phyloP scores from a whole-genome alignment of 257 asterid species.

The Solanum pinnatisectum region DNA sequence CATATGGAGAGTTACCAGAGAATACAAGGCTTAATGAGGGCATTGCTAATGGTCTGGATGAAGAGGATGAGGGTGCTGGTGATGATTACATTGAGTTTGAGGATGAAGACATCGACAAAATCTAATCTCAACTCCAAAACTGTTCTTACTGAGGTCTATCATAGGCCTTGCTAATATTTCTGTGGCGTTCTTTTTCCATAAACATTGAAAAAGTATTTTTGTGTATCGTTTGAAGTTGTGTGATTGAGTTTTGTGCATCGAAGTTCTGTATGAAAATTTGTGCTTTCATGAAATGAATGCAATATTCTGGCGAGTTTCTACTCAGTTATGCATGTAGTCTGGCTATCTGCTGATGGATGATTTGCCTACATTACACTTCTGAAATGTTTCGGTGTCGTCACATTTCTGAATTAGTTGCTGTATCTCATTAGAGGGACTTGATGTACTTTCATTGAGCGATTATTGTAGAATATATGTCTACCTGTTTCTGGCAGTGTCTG shows the following conservation, averaged over 20 bases:
- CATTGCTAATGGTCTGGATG: conserved; percentile 53
- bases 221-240: conserved; percentile 16
- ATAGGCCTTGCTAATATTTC: neutral
- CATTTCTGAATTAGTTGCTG: neutral
- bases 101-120: conserved; percentile 88
- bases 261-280: conserved; percentile 6
- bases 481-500: neutral
- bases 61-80: conserved; percentile 55
- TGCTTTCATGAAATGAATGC: conserved; percentile 6
- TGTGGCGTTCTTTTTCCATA: neutral
- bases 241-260: conserved; percentile 9
- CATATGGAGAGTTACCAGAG: conserved; percentile 92
- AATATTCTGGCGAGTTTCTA: conserved; percentile 8
- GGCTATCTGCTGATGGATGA: neutral
- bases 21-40: conserved; percentile 75
- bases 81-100: conserved; percentile 74
- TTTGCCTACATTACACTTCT: neutral
- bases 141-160: neutral
- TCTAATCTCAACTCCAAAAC: conserved; percentile 18
- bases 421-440: neutral
- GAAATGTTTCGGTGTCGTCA: neutral
- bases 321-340: neutral
- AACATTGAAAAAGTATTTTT: conserved; percentile 4
- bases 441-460: neutral
- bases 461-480: neutral